phyloP scores from a whole-genome alignment of 2,329 filamentous ascomycete genomes.

The Epichloe scottii region DNA sequence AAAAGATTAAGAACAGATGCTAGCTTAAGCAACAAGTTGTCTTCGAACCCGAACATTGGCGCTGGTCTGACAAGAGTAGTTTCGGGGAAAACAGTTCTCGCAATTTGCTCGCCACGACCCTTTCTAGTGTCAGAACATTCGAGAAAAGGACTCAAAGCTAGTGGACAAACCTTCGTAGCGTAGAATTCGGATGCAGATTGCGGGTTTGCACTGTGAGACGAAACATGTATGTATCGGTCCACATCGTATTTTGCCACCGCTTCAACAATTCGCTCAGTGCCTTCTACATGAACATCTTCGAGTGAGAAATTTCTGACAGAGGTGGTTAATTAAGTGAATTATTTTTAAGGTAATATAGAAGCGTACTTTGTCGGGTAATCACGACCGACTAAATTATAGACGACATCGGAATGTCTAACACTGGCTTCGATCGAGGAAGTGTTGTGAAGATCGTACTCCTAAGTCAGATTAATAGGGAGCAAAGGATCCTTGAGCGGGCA shows the following conservation, averaged over 20 bases:
- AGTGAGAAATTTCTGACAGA: slow-evolving; percentile 77
- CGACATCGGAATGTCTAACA: slow-evolving; percentile 91
- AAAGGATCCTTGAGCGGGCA: not conserved
- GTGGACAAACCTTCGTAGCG: slow-evolving; percentile 59
- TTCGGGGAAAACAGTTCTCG: slow-evolving; percentile 83
- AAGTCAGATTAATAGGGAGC: slow-evolving; percentile 8
- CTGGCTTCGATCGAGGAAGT: slow-evolving; percentile 93
- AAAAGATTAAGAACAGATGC: slow-evolving; percentile 71
- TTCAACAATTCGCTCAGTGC: slow-evolving; percentile 81
- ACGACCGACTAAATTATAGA: slow-evolving; percentile 90
- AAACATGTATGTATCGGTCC: slow-evolving; percentile 93
- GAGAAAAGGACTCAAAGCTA: not conserved
- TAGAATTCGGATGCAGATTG: slow-evolving; percentile 82
- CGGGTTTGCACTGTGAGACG: slow-evolving; percentile 77
- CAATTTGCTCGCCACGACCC: slow-evolving; percentile 72
- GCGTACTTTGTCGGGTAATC: slow-evolving; percentile 89
- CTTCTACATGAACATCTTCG: slow-evolving; percentile 86
- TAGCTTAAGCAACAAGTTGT: slow-evolving; percentile 77
- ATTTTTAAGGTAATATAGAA: not conserved
- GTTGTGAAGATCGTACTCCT: slow-evolving; percentile 94
- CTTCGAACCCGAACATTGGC: slow-evolving; percentile 90
- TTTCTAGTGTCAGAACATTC: slow-evolving; percentile 17
- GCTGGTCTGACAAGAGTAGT: slow-evolving; percentile 93
- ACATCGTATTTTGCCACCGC: slow-evolving; percentile 96
- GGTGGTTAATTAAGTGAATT: slow-evolving; percentile 10